Percentiles rank a stretch among this genome's conserved stretches.
phyloP scores from a whole-genome alignment of 2,329 filamentous ascomycete genomes.

The Cordyceps cateniannulata region DNA sequence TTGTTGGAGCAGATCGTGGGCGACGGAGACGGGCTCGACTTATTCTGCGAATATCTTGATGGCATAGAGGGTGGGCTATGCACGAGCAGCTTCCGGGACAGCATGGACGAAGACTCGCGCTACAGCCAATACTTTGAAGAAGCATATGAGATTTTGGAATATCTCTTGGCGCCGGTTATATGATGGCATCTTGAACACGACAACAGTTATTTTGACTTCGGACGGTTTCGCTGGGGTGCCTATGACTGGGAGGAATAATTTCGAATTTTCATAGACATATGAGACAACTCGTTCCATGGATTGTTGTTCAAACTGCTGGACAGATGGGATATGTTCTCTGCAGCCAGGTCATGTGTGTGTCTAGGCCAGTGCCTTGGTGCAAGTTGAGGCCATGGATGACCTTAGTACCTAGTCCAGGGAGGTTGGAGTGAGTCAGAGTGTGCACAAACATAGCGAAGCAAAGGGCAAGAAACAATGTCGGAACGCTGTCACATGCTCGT shows the following conservation, averaged over 20 bases:
- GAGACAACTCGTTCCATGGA: neutral
- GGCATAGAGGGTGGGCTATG: conserved; percentile 40
- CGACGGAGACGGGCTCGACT: conserved; percentile 25
- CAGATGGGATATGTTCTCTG: no score
- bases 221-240: neutral
- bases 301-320: neutral
- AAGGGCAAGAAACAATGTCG: no score
- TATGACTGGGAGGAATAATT: neutral
- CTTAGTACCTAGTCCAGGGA: no score
- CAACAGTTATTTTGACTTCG: neutral
- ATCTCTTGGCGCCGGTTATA: conserved; percentile 44
- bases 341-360: no score
- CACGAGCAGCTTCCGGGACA: conserved; percentile 27
- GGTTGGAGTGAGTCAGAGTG: no score
- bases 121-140: conserved; percentile 36
- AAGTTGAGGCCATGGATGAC: no score
- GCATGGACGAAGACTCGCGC: conserved; percentile 18
- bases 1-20: conserved; percentile 37
- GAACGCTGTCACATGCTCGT: no score
- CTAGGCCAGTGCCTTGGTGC: no score
- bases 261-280: neutral
- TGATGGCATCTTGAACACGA: conserved; percentile 20
- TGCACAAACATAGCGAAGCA: no score
- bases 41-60: conserved; percentile 44
- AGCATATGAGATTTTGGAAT: conserved; percentile 48